Conservation (phyloP, 495 filamentous ascomycete genomes). For the Penicillium egyptiacum region DNA sequence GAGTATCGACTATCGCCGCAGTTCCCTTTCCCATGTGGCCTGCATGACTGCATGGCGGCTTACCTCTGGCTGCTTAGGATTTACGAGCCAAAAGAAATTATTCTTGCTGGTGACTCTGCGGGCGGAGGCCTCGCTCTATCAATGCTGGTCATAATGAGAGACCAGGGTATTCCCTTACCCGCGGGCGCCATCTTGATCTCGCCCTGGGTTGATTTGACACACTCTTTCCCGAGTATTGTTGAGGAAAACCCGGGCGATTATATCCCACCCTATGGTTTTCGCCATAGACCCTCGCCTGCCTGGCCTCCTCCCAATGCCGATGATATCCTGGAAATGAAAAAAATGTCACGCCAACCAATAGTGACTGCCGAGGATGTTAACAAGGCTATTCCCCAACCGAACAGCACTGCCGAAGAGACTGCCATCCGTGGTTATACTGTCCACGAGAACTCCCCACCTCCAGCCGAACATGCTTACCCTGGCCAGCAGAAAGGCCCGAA, state of each 20-base stretch:
- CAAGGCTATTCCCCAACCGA: slow-evolving; percentile 14
- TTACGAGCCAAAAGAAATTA: slow-evolving; percentile 73
- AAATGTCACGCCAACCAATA: slow-evolving; percentile 38
- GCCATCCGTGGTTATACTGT: slow-evolving; percentile 46
- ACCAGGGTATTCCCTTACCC: slow-evolving; percentile 76
- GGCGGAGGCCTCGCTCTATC: slow-evolving; percentile 83
- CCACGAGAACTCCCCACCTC: slow-evolving; percentile 25
- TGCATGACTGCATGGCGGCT: slow-evolving; percentile 83
- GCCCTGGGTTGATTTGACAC: slow-evolving; percentile 91
- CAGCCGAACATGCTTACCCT: slow-evolving; percentile 34
- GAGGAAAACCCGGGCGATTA: slow-evolving; percentile 75
- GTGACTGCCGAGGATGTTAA: slow-evolving; percentile 27
- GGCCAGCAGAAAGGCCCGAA: slow-evolving; percentile 33
- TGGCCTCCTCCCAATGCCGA: slow-evolving; percentile 92
- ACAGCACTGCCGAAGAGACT: slow-evolving; percentile 31
- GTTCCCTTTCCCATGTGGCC: slow-evolving; percentile 89
- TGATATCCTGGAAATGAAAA: slow-evolving; percentile 53
- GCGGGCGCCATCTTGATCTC: slow-evolving; percentile 89
- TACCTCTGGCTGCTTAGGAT: slow-evolving; percentile 77
- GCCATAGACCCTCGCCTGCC: slow-evolving; percentile 74
- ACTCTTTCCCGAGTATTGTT: slow-evolving; percentile 88
- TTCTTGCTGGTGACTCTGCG: slow-evolving; percentile 86
- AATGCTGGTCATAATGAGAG: slow-evolving; percentile 77
- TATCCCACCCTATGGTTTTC: slow-evolving; percentile 82
- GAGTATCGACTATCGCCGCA: slow-evolving; percentile 88